Percentiles rank a stretch among this genome's conserved stretches.
phyloP scores from a whole-genome alignment of 129 eudicot genomes.

The Pseudognaphalium luteoalbum region DNA sequence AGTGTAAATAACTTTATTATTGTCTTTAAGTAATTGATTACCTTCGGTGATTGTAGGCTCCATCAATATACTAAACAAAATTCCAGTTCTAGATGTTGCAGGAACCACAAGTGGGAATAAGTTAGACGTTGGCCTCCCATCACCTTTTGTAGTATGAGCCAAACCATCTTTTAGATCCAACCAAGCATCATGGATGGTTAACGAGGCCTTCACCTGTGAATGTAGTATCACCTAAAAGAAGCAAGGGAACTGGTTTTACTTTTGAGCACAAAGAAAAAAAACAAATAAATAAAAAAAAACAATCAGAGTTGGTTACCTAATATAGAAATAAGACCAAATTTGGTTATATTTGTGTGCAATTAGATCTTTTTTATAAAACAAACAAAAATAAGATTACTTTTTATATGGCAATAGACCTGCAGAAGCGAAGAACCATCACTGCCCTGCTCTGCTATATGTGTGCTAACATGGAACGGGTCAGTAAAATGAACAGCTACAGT shows the following conservation, averaged over 20 bases:
- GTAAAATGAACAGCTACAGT: conserved; percentile 91
- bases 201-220: conserved; percentile 90
- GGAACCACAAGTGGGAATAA: conserved; percentile 80
- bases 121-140: conserved; percentile 70
- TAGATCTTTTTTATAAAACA: neutral
- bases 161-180: conserved; percentile 94
- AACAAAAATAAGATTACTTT: neutral
- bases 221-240: conserved; percentile 69
- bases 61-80: conserved; percentile 65
- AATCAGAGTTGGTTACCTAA: neutral
- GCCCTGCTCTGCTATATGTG: conserved; percentile 79
- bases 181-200: conserved; percentile 92
- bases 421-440: conserved; percentile 80
- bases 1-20: neutral
- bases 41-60: conserved; percentile 43
- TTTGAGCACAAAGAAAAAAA: neutral
- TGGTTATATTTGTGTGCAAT: neutral
- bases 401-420: conserved; percentile 53
- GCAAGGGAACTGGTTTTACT: neutral
- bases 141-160: conserved; percentile 62
- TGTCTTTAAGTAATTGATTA: conserved; percentile 14
- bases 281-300: no score
- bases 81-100: conserved; percentile 72
- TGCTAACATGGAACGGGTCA: conserved; percentile 82
- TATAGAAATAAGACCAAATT: neutral